These are phyloP conservation scores for Mitragyna speciosa DNA, from an alignment of 257 asterid species.

Conservation along the genomic window DNA sequence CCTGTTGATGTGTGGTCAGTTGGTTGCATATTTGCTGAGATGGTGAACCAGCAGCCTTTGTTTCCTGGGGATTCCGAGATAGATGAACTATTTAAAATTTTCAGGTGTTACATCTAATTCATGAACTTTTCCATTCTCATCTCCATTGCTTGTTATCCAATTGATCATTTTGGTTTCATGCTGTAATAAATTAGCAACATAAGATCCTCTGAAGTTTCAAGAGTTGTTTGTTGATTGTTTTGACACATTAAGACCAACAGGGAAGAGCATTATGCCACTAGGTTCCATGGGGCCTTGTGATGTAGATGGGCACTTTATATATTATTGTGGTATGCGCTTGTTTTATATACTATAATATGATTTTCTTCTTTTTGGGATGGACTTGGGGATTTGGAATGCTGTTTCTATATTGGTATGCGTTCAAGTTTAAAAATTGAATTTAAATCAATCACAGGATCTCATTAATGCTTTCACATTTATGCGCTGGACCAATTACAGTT, in stretches of 20 bases:
- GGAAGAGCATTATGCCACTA: not conserved
- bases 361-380: not conserved
- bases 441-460: not conserved
- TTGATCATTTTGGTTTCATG: not conserved
- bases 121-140: not conserved
- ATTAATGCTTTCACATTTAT: not conserved
- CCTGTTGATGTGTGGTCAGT: constrained; percentile 98
- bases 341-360: not conserved
- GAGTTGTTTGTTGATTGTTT: not conserved
- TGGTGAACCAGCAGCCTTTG: constrained; percentile 75
- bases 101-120: constrained; percentile 52
- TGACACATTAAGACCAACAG: not conserved
- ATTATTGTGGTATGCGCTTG: not conserved
- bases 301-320: not conserved
- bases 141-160: not conserved
- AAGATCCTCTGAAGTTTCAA: not conserved
- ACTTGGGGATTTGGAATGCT: not conserved
- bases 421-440: not conserved
- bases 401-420: not conserved
- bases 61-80: constrained; percentile 98
- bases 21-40: constrained; percentile 98
- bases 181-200: not conserved
- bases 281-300: not conserved
- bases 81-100: constrained; percentile 83
- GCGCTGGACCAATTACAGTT: not conserved